Base-by-base conservation (phyloP, 768 basidiomycete genomes). In the Amanita pallidorosea region DNA sequence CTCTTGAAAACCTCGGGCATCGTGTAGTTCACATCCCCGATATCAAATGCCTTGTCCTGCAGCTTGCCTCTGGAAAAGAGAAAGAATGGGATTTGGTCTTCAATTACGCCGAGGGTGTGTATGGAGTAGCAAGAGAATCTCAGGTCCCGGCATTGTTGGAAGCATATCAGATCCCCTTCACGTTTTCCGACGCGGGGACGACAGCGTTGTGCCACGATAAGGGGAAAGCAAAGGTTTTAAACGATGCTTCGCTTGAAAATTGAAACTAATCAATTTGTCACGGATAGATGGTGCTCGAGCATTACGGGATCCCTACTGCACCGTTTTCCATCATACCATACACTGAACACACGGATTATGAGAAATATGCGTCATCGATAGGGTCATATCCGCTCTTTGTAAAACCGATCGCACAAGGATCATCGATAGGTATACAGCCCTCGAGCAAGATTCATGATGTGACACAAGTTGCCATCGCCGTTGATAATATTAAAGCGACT, bases 121-220 rank as follows among this genome's bases (percentile, higher is more conserved):
- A 58, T 2, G 47, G 38, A 0, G 13, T 56, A 3, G 59, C 59
- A 9, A 54, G 61, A 4, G 59, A 61, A 52, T 59, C 57, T 3
- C 62, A 63, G 36, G 61, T 60, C 15, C 60, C 62, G 5, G 55
- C 58, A 7, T 53, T 63, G 18, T 52, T 63, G 9, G 60, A 61
- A 38, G 59, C 57, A 1, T 60, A 56, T 53, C 54, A 47, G 7
- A 58, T 61, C 25, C 55, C 55, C 23, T 60, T 58, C 55, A 61
- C 61, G 13, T 56, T 61, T 31, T 60, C 61, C 3, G 62, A 63
- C 45, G 58, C 58, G 3, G 55, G 58, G 1, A 62, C 60, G 5
- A 20, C 61, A n/a, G 55, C 58, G 5, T 36, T 63, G 34, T 63
- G 61, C 40, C 43, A 58, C 13, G 62, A 63, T 40, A 63, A 63